A percentile compares a stretch with the other conserved stretches of the same genome.
phyloP scores from a whole-genome alignment of 23 red algal species.

The Gracilaria vermiculophylla region DNA sequence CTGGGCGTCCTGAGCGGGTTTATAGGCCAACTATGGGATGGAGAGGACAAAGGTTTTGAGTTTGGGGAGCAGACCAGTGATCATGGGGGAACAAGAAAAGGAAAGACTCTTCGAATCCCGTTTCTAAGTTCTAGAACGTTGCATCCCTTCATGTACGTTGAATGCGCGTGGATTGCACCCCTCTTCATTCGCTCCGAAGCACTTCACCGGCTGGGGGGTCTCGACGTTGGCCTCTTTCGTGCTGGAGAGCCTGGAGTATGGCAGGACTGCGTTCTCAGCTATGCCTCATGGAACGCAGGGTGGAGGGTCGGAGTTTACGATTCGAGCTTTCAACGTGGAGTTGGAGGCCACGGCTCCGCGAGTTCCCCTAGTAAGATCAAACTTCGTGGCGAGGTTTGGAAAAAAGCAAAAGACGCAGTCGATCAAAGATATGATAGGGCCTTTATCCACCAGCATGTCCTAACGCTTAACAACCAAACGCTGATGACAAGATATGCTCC shows the following conservation, averaged over 20 bases:
- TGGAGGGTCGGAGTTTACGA: conserved; percentile 73
- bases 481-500: conserved; percentile 33
- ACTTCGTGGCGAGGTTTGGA: conserved; percentile 59
- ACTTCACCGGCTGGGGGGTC: conserved; percentile 53
- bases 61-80: conserved; percentile 74
- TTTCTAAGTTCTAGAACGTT: conserved; percentile 53
- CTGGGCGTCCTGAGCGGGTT: conserved; percentile 65
- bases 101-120: conserved; percentile 61
- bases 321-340: conserved; percentile 61
- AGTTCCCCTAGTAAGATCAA: conserved; percentile 46
- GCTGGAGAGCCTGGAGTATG: conserved; percentile 74
- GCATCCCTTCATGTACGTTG: conserved; percentile 78
- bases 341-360: conserved; percentile 73
- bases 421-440: conserved; percentile 56
- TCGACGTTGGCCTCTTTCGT: conserved; percentile 55
- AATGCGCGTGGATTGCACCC: conserved; percentile 80
- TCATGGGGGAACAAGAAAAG: conserved; percentile 69
- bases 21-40: conserved; percentile 74
- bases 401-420: conserved; percentile 46
- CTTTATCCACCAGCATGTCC: conserved; percentile 55
- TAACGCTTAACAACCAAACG: conserved; percentile 63
- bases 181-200: conserved; percentile 64
- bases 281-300: conserved; percentile 68
- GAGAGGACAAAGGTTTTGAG: conserved; percentile 57
- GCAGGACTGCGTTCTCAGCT: conserved; percentile 79